Percentiles rank a stretch among this genome's conserved stretches.
Conservation (phyloP, 305 asterid species). For the Fraxinus platypoda region DNA sequence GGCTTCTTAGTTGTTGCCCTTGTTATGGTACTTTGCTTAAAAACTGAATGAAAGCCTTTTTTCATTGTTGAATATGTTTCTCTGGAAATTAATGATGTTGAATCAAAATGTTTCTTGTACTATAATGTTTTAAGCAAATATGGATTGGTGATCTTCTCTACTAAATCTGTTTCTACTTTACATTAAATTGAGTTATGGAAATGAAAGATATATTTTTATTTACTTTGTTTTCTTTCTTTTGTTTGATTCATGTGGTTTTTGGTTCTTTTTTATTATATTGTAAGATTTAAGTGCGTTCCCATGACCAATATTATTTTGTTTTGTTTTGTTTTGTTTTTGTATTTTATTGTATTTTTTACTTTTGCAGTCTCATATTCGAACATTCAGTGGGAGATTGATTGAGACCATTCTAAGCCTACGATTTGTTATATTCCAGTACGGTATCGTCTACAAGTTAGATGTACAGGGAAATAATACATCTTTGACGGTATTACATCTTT, state of each 20-base stretch:
- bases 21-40: conserved; percentile 15
- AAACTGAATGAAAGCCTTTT: conserved; percentile 4
- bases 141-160: background rate
- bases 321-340: background rate
- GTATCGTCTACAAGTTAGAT: conserved; percentile 77
- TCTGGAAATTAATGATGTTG: background rate
- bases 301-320: background rate
- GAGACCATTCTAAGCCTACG: conserved; percentile 92
- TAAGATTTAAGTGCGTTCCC: background rate
- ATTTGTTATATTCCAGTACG: conserved; percentile 92
- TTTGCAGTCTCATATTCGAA: conserved; percentile 89
- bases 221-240: background rate
- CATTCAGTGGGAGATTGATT: conserved; percentile 81
- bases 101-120: background rate
- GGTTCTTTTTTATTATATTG: conserved; percentile 12
- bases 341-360: conserved; percentile 19
- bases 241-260: background rate
- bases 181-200: background rate
- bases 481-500: conserved; percentile 52
- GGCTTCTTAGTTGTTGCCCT: conserved; percentile 19
- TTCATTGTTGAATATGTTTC: conserved; percentile 6
- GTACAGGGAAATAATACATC: conserved; percentile 72
- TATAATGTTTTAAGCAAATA: background rate
- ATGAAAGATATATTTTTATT: background rate
- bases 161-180: background rate